phyloP scores from a whole-genome alignment of 225 moss, liverwort and hornwort species.

The Physcomitrium patens region DNA sequence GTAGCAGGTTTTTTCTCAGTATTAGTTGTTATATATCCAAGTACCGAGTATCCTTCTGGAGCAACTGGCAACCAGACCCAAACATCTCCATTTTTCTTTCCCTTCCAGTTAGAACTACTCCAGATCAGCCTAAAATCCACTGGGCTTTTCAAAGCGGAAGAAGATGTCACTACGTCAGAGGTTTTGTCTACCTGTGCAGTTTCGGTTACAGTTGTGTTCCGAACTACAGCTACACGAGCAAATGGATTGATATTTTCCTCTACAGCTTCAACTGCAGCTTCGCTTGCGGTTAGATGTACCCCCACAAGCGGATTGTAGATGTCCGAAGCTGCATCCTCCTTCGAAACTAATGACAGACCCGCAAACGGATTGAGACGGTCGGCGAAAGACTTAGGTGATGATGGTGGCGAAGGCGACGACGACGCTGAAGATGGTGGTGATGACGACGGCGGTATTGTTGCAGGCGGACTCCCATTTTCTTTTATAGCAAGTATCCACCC shows the following conservation, averaged over 20 bases:
- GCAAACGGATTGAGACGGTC: slow-evolving; percentile 37
- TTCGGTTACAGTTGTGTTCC: slow-evolving; percentile 8
- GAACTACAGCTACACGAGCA: slow-evolving; percentile 17
- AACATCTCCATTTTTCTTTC: slow-evolving; percentile 46
- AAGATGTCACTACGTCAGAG: slow-evolving; percentile 15
- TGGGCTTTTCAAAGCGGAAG: slow-evolving; percentile 59
- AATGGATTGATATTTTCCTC: slow-evolving; percentile 47
- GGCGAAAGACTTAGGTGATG: slow-evolving; percentile 30
- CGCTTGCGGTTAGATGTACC: slow-evolving; percentile 18
- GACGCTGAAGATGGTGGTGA: slow-evolving; percentile 32
- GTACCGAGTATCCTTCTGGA: slow-evolving; percentile 64
- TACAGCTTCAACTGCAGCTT: slow-evolving; percentile 27
- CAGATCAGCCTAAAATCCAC: slow-evolving; percentile 67
- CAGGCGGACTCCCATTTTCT: slow-evolving; percentile 33
- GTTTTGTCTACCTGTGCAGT: too few species aligned
- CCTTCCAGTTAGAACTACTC: slow-evolving; percentile 66
- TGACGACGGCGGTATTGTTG: background rate
- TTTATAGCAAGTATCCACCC: slow-evolving; percentile 75
- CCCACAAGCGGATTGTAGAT: slow-evolving; percentile 35
- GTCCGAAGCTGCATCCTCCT: slow-evolving; percentile 28
- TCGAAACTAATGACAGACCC: slow-evolving; percentile 28
- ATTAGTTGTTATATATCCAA: slow-evolving; percentile 66
- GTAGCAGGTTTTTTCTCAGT: slow-evolving; percentile 43
- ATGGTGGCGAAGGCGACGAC: slow-evolving; percentile 28
- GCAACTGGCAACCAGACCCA: slow-evolving; percentile 77